Evolutionary conservation across 164 flowering plant species (phyloP), one percentile per base, ranked within the genome.

Genomic region (Annona cherimola): DNA sequence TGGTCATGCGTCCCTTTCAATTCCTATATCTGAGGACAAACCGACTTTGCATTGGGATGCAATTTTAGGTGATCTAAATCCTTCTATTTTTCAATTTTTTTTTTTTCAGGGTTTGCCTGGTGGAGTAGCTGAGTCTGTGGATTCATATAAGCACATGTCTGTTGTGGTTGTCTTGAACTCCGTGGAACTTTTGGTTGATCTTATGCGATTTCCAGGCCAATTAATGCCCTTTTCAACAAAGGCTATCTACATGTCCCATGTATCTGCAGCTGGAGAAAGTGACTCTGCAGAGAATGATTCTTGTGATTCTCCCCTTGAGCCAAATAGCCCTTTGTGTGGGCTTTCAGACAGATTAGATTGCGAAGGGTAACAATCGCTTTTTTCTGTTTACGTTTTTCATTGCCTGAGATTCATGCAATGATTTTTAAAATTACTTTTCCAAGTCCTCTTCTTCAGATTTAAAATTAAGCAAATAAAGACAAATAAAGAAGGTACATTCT

Each of bases 211-310:
- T 81, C 98, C 99, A 44, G 98, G 97, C 65, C 94, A 90, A 76
- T 83, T 96, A 73, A 83, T 93, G 60, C 97, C 98, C 8, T 84
- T 81, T 69, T 88, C 99, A 74, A 86, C 87, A 45, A 93, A 86
- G 79, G 95, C 97, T 59, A 83, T 96, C 67, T 83, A 82, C 75
- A 86, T 88, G 88, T 86, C 96, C 66, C 99, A 93, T 80, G 79
- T 92, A 67, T 87, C 97, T 84, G 93, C 92, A 39, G 91, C 88
- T n/a, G 99, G 99, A 73, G 99, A 95, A 76, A 93, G 99, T 82
- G 99, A 95, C 75, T 95, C 98, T 73, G 97, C 98, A 19, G 99
- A 96, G 82, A 93, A 93, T 85, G 99, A 96, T 75, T 96, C 99
- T 3, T 96, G 98, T 80, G 98, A 96, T 83, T 96, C 99, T 46